Evolutionary conservation across 768 basidiomycete species (phyloP).

Genomic region (Russula dissimulans): DNA sequence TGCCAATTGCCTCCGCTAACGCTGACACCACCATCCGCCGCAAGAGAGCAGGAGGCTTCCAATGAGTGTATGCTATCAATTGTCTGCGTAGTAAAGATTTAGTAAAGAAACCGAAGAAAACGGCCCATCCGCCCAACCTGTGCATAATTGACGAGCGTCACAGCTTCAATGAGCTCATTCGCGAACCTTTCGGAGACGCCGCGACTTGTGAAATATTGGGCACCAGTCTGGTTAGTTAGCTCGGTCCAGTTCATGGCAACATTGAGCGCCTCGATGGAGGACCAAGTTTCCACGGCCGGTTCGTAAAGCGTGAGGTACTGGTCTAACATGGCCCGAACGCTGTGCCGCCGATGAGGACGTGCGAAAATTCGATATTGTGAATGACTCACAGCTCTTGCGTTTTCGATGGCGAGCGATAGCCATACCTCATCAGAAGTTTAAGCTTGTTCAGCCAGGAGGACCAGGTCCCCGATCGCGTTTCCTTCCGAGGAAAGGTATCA

Average conservation of each 20-base stretch:
- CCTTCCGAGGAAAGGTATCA: background rate
- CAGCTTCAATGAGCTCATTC: constrained; percentile 58
- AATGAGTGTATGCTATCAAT: constrained; percentile 66
- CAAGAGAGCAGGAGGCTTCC: constrained; percentile 63
- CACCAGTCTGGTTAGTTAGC: constrained; percentile 40
- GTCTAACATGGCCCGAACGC: constrained; percentile 45
- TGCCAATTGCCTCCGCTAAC: constrained; percentile 77
- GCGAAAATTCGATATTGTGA: background rate
- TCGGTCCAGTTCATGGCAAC: constrained; percentile 21
- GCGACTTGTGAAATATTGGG: constrained; percentile 42
- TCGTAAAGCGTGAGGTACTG: constrained; percentile 48
- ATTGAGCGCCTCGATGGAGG: constrained; percentile 34
- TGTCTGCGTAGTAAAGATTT: constrained; percentile 35
- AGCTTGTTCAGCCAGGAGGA: constrained; percentile 1
- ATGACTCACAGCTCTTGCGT: constrained; percentile 8
- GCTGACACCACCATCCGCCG: constrained; percentile 53
- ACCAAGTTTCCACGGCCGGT: constrained; percentile 46
- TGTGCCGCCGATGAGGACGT: constrained; percentile 21
- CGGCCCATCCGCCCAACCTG: constrained; percentile 35
- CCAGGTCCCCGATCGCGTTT: background rate
- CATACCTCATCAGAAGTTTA: constrained; percentile 13
- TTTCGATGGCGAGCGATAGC: constrained; percentile 4
- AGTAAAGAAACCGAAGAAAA: background rate
- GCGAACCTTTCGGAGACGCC: constrained; percentile 50
- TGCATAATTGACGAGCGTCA: constrained; percentile 71